Evolutionary conservation across 345 rosid genomes (phyloP).

Genomic region (Linum trigynum): DNA sequence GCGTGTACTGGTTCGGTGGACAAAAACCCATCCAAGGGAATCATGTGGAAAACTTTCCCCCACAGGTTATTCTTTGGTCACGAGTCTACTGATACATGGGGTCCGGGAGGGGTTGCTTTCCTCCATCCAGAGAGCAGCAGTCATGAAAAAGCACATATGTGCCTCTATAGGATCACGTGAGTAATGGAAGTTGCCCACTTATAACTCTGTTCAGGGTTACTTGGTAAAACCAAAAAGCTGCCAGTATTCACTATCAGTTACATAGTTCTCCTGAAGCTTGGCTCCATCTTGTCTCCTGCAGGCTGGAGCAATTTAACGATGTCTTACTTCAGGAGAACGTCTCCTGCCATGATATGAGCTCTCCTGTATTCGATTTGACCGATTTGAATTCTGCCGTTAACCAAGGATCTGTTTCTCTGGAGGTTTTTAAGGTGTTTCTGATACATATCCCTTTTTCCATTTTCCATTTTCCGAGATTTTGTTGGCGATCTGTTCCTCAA

Average conservation of each 20-base stretch:
- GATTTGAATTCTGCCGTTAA: conserved; percentile 29
- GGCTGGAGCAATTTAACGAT: conserved; percentile 93
- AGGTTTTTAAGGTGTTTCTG: conserved; percentile 41
- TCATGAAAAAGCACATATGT: conserved; percentile 41
- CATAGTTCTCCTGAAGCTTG: background rate
- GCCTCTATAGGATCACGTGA: conserved; percentile 76
- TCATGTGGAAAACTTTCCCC: conserved; percentile 58
- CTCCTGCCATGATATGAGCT: conserved; percentile 23
- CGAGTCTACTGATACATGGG: conserved; percentile 56
- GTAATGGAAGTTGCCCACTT: conserved; percentile 11
- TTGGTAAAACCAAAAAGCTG: background rate
- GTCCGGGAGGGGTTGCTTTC: conserved; percentile 87
- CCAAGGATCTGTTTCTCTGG: conserved; percentile 39
- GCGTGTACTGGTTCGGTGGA: conserved; percentile 68
- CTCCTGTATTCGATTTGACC: conserved; percentile 44
- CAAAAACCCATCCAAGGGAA: conserved; percentile 58
- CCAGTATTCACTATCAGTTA: background rate
- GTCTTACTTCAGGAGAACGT: conserved; percentile 65
- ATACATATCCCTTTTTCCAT: background rate
- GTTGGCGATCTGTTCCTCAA: background rate
- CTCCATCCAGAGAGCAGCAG: conserved; percentile 41
- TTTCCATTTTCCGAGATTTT: background rate
- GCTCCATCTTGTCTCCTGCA: conserved; percentile 21
- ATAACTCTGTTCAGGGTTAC: background rate
- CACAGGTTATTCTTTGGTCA: conserved; percentile 77